Base-by-base conservation (phyloP, 768 basidiomycete genomes). In the Mycena venus region DNA sequence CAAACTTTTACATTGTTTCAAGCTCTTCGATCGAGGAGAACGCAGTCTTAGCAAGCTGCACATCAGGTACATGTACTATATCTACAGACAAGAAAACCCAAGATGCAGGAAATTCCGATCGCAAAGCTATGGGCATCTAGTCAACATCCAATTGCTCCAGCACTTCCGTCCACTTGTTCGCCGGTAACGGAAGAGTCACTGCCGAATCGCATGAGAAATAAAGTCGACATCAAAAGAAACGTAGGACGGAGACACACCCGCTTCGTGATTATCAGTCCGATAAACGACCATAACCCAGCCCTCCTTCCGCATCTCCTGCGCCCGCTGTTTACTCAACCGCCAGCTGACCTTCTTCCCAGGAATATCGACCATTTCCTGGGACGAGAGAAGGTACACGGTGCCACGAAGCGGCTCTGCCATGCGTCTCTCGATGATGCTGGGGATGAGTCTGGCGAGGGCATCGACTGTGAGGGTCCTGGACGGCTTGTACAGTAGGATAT, bases 211-310 rank as follows among this genome's bases (percentile, higher is more conserved):
- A 53, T 36, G 21, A 31, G 42, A 42, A 23, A 53, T 9, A 4
- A 66, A 23, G 12, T 55, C 4, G 17, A 25, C 40, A 12, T 0
- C 27, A 17, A 3, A 42, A 23, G 36, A 55, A 27, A 2, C 6
- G 12, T 25, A 36, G 60, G 32, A 34, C 25, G 19, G 25, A 51
- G 4, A 53, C 68, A 25, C 31, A 64, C 70, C 40, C 8, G 70
- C 32, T 71, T 71, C 31, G 11, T 64, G 70, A 25, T 25, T 71
- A 27, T 75, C 74, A 3, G 65, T 64, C 5, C 74, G 68, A 58
- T 60, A 71, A 10, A 68, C 60, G 1, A 72, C 70, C 70, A 75
- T 72, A 27, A 44, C 51, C 74, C 74, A 75, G 1, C 56, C 64
- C 38, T 70, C 74, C 3, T 14, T 38, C 6, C 69, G 69, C 74